Percentiles rank a stretch among this genome's conserved stretches.
Conservation (phyloP, 345 rosid genomes). For the Anacardium occidentale region DNA sequence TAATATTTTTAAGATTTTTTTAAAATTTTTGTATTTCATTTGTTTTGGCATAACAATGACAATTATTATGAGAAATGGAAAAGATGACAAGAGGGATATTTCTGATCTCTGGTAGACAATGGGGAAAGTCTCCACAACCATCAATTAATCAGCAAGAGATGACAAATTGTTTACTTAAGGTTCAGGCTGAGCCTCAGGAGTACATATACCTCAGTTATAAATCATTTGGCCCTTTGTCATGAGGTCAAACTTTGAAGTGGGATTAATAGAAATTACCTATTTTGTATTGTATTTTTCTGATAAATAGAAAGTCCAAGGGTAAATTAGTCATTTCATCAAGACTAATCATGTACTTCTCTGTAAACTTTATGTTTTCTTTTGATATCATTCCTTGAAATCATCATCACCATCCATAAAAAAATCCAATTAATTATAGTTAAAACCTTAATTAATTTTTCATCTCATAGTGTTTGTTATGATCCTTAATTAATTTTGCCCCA, state of each 20-base stretch:
- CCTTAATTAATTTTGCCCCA: conserved; percentile 23
- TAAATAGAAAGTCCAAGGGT: not conserved
- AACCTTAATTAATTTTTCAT: conserved; percentile 3
- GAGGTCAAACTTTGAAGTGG: too few relatives aligned
- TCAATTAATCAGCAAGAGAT: not conserved
- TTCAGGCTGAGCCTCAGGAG: not conserved
- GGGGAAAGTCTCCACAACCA: not conserved
- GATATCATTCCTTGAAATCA: not conserved
- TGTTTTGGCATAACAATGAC: not conserved
- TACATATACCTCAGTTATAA: not conserved
- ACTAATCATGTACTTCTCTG: not conserved
- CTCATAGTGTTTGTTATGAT: conserved; percentile 1
- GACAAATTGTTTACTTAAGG: not conserved
- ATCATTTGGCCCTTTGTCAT: too few relatives aligned
- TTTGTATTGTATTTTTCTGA: not conserved
- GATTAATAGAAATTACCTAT: too few relatives aligned
- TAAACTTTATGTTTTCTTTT: not conserved
- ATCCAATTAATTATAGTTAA: not conserved
- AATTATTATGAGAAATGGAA: not conserved
- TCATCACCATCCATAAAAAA: not conserved
- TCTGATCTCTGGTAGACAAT: not conserved
- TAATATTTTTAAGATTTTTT: not conserved
- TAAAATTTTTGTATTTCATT: too few relatives aligned
- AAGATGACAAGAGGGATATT: not conserved
- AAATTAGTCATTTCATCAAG: not conserved